A percentile compares a stretch with the other conserved stretches of the same genome.
Evolutionary conservation across 495 filamentous ascomycete species (phyloP).

Genomic region (Aspergillus panamensis): DNA sequence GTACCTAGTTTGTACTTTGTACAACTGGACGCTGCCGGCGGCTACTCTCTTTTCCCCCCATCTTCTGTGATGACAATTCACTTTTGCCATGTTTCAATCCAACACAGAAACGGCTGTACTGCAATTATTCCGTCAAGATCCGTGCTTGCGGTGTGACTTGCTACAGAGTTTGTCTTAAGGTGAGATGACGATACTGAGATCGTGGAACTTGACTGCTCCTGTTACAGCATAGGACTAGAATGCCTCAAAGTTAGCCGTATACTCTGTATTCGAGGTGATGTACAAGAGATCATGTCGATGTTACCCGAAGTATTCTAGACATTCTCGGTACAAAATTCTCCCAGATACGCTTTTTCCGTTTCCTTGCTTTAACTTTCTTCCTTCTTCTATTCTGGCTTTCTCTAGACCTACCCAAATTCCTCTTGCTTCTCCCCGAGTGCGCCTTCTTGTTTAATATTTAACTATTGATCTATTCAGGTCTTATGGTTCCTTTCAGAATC

Average conservation of each 20-base stretch:
- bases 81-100: constrained; percentile 15
- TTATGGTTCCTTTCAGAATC: neutral
- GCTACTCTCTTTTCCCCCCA: neutral
- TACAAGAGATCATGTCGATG: constrained; percentile 14
- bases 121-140: neutral
- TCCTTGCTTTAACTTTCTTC: neutral
- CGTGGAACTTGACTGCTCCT: no score
- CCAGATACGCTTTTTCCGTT: neutral
- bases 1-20: neutral
- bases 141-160: neutral
- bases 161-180: neutral
- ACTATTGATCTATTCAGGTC: neutral
- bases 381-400: constrained; percentile 1
- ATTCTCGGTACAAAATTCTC: neutral
- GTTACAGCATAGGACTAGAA: no score
- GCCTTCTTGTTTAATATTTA: neutral
- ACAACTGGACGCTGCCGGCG: constrained; percentile 5
- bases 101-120: constrained; percentile 3
- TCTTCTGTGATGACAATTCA: constrained; percentile 6
- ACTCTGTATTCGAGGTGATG: neutral
- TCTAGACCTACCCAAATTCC: neutral
- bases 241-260: no score
- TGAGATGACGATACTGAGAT: no score
- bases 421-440: neutral
- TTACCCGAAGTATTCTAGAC: constrained; percentile 9